Evolutionary conservation across 2,329 filamentous ascomycete species (phyloP).

Genomic region (Botrytis deweyae): DNA sequence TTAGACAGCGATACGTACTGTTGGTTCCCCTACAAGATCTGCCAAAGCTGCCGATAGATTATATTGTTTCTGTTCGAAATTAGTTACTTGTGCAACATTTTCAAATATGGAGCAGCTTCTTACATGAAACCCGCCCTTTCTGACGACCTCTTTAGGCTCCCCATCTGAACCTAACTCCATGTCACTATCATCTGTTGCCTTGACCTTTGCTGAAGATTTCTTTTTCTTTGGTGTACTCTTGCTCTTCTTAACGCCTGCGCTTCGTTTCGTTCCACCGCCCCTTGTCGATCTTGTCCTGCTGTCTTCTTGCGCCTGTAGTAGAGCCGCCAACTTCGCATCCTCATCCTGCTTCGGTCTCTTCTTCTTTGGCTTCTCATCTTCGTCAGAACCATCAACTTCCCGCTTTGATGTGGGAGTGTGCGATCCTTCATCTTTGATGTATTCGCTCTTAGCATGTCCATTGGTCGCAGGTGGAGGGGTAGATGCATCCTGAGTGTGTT

Average conservation of each 20-base stretch:
- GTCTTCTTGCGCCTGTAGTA: constrained; percentile 92
- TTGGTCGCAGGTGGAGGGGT: constrained; percentile 16
- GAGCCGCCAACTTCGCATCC: constrained; percentile 83
- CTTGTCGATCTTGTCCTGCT: constrained; percentile 68
- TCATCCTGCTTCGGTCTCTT: constrained; percentile 67
- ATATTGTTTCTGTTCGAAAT: constrained; percentile 62
- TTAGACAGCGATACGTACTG: constrained; percentile 49
- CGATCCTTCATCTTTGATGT: constrained; percentile 27
- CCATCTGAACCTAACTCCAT: constrained; percentile 60
- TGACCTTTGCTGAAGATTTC: constrained; percentile 74
- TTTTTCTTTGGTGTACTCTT: constrained; percentile 62
- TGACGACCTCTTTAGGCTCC: constrained; percentile 59
- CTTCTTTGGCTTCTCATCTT: constrained; percentile 47
- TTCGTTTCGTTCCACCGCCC: constrained; percentile 60
- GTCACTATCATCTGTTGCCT: constrained; percentile 77
- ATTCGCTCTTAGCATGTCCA: constrained; percentile 12
- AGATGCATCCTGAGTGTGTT: constrained; percentile 22
- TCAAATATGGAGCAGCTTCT: constrained; percentile 41
- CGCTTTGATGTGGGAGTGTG: constrained; percentile 8
- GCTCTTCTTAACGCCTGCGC: constrained; percentile 58
- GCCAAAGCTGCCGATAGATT: constrained; percentile 69
- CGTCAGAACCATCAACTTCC: constrained; percentile 25
- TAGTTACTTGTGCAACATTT: not conserved
- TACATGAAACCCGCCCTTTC: constrained; percentile 88
- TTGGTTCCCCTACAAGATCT: constrained; percentile 67